Conservation (phyloP, 306 rosid genomes). For the Trifolium repens region DNA sequence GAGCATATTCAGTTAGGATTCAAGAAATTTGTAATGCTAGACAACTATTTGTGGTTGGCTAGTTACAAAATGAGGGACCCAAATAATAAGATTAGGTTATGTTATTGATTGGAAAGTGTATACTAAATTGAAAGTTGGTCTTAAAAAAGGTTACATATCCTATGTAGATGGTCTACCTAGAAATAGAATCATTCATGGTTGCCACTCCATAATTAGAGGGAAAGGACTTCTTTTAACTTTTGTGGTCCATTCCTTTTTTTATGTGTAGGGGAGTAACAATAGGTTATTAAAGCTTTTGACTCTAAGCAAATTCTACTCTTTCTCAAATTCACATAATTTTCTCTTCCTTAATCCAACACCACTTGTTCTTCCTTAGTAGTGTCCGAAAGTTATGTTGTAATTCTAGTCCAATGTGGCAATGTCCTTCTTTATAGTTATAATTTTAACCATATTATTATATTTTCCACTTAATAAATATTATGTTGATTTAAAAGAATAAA, state of each 20-base stretch:
- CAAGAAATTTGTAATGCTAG: conserved; percentile 34
- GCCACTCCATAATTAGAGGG: conserved; percentile 47
- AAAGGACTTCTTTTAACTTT: conserved; percentile 35
- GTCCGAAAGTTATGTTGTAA: conserved; percentile 3
- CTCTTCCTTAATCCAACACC: neutral
- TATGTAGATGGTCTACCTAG: conserved; percentile 32
- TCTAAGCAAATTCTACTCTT: conserved; percentile 14
- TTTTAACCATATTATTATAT: neutral
- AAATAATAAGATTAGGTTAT: conserved; percentile 5
- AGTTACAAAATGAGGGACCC: conserved; percentile 27
- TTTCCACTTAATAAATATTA: neutral
- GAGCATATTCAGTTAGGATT: conserved; percentile 41
- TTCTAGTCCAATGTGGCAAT: conserved; percentile 9
- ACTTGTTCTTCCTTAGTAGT: neutral
- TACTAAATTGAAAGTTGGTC: conserved; percentile 41
- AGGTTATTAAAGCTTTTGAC: conserved; percentile 10
- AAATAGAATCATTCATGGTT: conserved; percentile 43
- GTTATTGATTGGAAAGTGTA: conserved; percentile 36
- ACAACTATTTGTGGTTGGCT: conserved; percentile 53
- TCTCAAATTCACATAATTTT: conserved; percentile 1
- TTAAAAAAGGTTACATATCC: conserved; percentile 30
- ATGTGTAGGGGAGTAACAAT: conserved; percentile 2
- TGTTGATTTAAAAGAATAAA: neutral
- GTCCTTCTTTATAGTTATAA: neutral
- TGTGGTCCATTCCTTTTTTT: conserved; percentile 33